A percentile compares a stretch with the other conserved stretches of the same genome.
Evolutionary conservation across 1,284 basidiomycete species (phyloP).

Genomic region (Ceratobasidium theobromae): DNA sequence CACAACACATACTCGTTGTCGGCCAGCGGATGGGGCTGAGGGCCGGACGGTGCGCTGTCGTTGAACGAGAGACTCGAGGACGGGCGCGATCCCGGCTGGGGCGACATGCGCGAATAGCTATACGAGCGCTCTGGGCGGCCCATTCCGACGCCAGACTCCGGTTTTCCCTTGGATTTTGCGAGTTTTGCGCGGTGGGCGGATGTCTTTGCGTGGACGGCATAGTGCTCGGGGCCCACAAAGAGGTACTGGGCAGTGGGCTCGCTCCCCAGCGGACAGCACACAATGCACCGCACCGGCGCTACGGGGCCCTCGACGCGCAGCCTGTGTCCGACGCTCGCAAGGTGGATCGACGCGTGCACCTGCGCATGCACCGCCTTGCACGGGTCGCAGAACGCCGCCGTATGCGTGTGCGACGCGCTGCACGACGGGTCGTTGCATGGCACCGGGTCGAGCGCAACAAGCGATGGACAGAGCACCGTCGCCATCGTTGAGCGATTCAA

Average conservation of each 20-base stretch:
- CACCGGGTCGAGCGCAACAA: conserved; percentile 25
- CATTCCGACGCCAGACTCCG: not conserved
- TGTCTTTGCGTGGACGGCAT: conserved; percentile 18
- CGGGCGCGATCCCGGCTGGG: conserved; percentile 9
- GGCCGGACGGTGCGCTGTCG: not conserved
- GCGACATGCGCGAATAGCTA: not conserved
- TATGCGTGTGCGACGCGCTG: conserved; percentile 14
- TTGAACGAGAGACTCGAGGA: conserved; percentile 15
- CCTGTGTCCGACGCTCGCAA: conserved; percentile 8
- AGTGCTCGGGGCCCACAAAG: conserved; percentile 24
- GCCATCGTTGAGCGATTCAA: not conserved
- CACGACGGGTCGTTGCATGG: not conserved
- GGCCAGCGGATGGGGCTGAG: not conserved
- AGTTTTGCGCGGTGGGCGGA: conserved; percentile 25
- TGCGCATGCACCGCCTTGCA: conserved; percentile 27
- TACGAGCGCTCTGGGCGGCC: conserved; percentile 1
- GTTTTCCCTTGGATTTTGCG: not conserved
- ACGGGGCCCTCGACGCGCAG: conserved; percentile 29
- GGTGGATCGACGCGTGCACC: conserved; percentile 19
- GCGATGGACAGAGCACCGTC: conserved; percentile 25
- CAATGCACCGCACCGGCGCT: conserved; percentile 24
- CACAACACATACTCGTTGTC: conserved; percentile 23
- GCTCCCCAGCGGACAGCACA: conserved; percentile 6
- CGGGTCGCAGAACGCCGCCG: conserved; percentile 24
- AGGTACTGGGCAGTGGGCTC: conserved; percentile 1